Percentiles rank a stretch among this genome's conserved stretches.
phyloP scores from a whole-genome alignment of 176 grass and related monocot genomes.

The Panicum miliaceum region DNA sequence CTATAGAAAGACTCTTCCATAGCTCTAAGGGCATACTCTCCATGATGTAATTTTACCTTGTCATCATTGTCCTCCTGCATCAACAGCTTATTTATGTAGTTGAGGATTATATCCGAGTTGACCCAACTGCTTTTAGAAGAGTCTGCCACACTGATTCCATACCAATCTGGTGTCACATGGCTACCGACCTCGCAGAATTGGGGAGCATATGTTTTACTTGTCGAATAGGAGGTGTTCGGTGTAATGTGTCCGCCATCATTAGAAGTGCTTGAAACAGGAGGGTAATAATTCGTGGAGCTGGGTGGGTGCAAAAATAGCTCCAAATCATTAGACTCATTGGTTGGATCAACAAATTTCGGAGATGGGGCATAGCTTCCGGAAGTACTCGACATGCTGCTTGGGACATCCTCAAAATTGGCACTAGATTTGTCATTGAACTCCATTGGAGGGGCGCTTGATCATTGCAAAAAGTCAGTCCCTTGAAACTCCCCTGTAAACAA shows the following conservation, averaged over 20 bases:
- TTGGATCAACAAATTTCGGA: not conserved
- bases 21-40: constrained; percentile 46
- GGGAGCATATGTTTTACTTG: not conserved
- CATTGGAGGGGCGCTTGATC: not conserved
- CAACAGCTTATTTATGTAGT: constrained; percentile 52
- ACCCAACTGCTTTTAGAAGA: constrained; percentile 20
- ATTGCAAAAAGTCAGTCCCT: not conserved
- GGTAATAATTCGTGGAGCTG: constrained; percentile 18
- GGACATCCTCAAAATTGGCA: not conserved
- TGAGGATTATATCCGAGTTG: constrained; percentile 57
- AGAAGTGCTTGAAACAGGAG: not conserved
- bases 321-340: constrained; percentile 5
- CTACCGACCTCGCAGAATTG: not conserved
- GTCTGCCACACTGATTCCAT: not conserved
- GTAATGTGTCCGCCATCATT: not conserved
- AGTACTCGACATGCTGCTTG: not conserved
- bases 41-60: constrained; percentile 40
- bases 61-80: constrained; percentile 60
- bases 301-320: constrained; percentile 29
- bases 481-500: not conserved
- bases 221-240: not conserved
- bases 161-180: not conserved
- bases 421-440: constrained; percentile 11
- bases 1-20: constrained; percentile 68
- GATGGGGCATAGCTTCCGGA: not conserved